These are phyloP conservation scores for Crithidia fasciculata DNA, from an alignment of 208 protist genomes.

Conservation along the genomic window DNA sequence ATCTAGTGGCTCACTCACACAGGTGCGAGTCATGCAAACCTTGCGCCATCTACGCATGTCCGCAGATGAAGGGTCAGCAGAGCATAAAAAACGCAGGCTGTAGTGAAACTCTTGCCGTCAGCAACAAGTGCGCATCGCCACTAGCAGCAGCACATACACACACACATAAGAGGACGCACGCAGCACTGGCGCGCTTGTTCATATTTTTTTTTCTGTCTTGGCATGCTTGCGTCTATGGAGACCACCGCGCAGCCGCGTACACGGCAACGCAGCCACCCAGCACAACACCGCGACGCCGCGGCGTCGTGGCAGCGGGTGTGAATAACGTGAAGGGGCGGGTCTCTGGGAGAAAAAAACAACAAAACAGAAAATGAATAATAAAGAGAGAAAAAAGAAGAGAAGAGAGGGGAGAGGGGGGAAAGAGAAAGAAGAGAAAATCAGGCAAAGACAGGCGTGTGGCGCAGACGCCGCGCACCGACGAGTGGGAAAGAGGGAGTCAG, in stretches of 20 bases:
- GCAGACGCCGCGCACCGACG: no score
- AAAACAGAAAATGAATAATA: not conserved
- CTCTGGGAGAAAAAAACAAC: conserved; percentile 2
- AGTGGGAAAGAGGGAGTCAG: not conserved
- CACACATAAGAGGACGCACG: not conserved
- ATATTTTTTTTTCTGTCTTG: not conserved
- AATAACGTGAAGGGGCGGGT: no score
- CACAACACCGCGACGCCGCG: not conserved
- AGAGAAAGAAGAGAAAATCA: not conserved
- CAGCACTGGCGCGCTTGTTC: not conserved
- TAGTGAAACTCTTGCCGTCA: no score
- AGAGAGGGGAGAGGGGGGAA: not conserved
- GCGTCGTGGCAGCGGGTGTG: not conserved
- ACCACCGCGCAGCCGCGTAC: conserved; percentile 4
- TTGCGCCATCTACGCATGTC: no score
- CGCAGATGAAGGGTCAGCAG: not conserved
- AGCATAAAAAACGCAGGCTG: no score
- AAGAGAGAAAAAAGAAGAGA: not conserved
- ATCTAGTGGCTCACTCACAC: no score
- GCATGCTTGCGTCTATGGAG: not conserved
- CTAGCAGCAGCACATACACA: not conserved
- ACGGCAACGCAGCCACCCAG: not conserved
- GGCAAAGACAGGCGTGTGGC: not conserved
- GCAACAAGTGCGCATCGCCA: no score
- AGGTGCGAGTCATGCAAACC: no score